Evolutionary conservation across 345 rosid genomes (phyloP), one percentile per base, ranked within the genome.

Genomic region (Leavenworthia alabamica): DNA sequence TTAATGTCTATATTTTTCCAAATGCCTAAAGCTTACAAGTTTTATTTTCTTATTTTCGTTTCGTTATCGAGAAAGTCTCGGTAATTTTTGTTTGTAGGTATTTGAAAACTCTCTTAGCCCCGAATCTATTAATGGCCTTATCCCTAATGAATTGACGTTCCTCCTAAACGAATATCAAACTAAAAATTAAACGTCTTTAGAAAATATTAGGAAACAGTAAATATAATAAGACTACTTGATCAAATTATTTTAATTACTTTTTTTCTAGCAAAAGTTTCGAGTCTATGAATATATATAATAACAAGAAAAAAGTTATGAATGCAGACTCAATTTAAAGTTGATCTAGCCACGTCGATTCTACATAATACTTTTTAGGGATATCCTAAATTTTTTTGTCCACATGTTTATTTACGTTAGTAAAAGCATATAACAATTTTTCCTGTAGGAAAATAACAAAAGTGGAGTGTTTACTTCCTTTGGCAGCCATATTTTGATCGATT

Each of bases 321-420:
- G 20, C 7, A 24, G 39, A 41, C 37, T 39, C 24, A 47, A 28
- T 46, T 20, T 46, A 24, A 68, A 50, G 66, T 50, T 58, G 44
- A 23, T 29, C 27, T 23, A 51, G 47, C 40, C 9, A 60, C 41
- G 35, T 29, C 5, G 17, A 43, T 33, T 51, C 52, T 12, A 33
- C 47, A 17, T 17, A 3, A 55, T 45, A 12, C 40, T 26, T 43
- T 43, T 24, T 12, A 51, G 11, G 28, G 45, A 24, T 4, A 2
- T 23, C 22, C 22, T n/a, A n/a, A 20, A 20, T 20, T 20, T 20
- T 20, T 20, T 20, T 20, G 22, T 20, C 22, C 22, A 20, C 22
- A 20, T 23, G 26, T 23, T 23, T 16, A 16, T 12, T 14, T 8
- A 47, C 19, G 35, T 49, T 23, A 49, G 36, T 27, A 16, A 20